Conservation (phyloP, 2,329 filamentous ascomycete genomes). For the Alternaria arbusti region DNA sequence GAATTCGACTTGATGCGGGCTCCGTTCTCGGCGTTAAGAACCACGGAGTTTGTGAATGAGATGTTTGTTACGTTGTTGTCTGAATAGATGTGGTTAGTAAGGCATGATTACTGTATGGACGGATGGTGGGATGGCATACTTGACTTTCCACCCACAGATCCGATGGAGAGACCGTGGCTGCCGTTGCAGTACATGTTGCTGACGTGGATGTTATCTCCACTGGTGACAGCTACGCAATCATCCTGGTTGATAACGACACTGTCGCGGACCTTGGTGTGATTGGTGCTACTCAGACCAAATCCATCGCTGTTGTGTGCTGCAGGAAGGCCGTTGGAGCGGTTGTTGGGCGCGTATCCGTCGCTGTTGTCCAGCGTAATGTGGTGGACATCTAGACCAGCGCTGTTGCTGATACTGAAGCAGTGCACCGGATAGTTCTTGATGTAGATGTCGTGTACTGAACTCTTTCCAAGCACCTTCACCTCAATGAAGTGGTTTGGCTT, state of each 20-base stretch:
- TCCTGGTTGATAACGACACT: conserved; percentile 63
- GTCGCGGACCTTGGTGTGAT: conserved; percentile 48
- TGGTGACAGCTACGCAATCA: conserved; percentile 64
- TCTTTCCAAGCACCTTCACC: conserved; percentile 47
- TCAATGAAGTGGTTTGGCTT: conserved; percentile 46
- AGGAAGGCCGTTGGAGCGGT: conserved; percentile 28
- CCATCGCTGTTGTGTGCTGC: conserved; percentile 59
- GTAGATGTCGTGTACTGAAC: conserved; percentile 51
- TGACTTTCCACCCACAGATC: conserved; percentile 55
- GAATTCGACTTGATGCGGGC: conserved; percentile 63
- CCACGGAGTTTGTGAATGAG: conserved; percentile 54
- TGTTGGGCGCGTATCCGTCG: conserved; percentile 54
- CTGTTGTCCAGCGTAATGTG: conserved; percentile 63
- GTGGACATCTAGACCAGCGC: conserved; percentile 51
- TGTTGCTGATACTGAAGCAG: conserved; percentile 54
- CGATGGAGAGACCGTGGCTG: conserved; percentile 64
- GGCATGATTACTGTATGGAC: too few species aligned
- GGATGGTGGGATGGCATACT: conserved; percentile 5
- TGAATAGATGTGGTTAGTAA: not conserved
- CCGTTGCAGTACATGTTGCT: conserved; percentile 54
- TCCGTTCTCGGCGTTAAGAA: conserved; percentile 60
- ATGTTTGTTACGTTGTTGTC: conserved; percentile 47
- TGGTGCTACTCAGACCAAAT: conserved; percentile 60
- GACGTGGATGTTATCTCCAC: conserved; percentile 49
- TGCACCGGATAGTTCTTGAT: conserved; percentile 62